Evolutionary conservation across 768 basidiomycete genomes (phyloP), one percentile per base, ranked within the genome.

Genomic region (Cystoderma amianthinum): DNA sequence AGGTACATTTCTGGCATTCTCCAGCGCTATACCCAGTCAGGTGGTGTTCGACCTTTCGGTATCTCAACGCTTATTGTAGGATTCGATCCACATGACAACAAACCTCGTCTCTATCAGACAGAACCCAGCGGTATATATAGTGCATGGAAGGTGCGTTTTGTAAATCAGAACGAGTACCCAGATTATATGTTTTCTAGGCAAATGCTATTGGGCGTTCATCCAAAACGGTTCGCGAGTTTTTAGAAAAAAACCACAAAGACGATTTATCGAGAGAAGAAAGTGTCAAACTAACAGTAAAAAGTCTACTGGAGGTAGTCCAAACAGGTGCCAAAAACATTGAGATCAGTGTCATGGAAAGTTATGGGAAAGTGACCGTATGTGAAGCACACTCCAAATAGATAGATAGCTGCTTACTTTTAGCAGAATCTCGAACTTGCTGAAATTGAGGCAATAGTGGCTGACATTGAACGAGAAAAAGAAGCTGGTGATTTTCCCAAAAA

Each of bases 241-340:
- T 99, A 43, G 96, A 99, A 67, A 98, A 97, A 74, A 95, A 96
- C 53, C 90, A 95, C 64, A 90, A 83, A 52, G 92, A 96, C 47
- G 90, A 88, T 48, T 71, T 96, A 68, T 70, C 78, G 5, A 72
- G 89, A 45, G 92, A 92, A 38, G 92, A 96, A 45, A 82, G 85
- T 39, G 87, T 99, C 62, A 96, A 96, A 61, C 67, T 99, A 36
- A 92, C 96, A 0, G 79, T 99, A 47, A 98, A 97, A 70, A 87
- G 85, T 58, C 68, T 99, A 53, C 71, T 99, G 17, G 96, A 99
- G 61, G 94, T 99, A 25, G 96, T 99, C 5, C 96, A 98, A 66
- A 97, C 96, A 2, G 96, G 96, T n/a, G 96, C 96, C 3, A 98
- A 98, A 72, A 99, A 99, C 63, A 98, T 99, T 48, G 96, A 99